These are phyloP conservation scores for Potentilla sterilis DNA, from an alignment of 306 rosid genomes.

Conservation along the genomic window DNA sequence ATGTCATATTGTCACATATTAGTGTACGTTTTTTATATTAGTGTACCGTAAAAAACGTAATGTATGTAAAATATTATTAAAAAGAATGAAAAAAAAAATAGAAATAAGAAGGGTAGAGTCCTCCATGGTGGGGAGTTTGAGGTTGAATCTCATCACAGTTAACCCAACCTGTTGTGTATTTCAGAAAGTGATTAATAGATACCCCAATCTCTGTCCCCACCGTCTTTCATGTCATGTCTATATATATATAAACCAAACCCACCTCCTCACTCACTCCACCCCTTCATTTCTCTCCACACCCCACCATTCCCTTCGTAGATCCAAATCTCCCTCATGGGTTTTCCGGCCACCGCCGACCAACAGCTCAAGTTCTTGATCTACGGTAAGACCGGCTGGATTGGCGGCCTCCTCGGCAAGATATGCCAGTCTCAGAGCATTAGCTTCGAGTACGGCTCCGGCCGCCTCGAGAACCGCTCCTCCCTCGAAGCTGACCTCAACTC, in stretches of 20 bases:
- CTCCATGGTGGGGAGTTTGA: background rate
- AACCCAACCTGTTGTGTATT: background rate
- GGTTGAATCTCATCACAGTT: background rate
- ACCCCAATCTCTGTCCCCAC: background rate
- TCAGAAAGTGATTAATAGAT: background rate
- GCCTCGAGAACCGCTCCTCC: slow-evolving; percentile 66
- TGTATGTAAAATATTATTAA: too few relatives aligned
- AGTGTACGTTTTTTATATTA: too few relatives aligned
- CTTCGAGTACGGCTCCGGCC: slow-evolving; percentile 58
- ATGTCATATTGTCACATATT: too few relatives aligned
- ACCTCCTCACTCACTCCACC: background rate
- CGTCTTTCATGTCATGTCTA: background rate
- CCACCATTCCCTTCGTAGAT: background rate
- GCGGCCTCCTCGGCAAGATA: slow-evolving; percentile 69
- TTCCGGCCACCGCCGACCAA: slow-evolving; percentile 35
- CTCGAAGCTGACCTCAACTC: slow-evolving; percentile 61
- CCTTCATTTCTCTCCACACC: background rate
- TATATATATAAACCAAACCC: background rate
- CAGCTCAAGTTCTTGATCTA: slow-evolving; percentile 68
- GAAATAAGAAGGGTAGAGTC: background rate
- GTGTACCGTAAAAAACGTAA: too few relatives aligned
- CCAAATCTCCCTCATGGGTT: slow-evolving; percentile 52
- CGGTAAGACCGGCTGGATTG: slow-evolving; percentile 88
- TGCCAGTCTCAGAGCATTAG: slow-evolving; percentile 51
- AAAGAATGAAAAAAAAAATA: too few relatives aligned